A percentile compares a stretch with the other conserved stretches of the same genome.
phyloP scores from a whole-genome alignment of 2,329 filamentous ascomycete species.

The Calonectria henricotiae region DNA sequence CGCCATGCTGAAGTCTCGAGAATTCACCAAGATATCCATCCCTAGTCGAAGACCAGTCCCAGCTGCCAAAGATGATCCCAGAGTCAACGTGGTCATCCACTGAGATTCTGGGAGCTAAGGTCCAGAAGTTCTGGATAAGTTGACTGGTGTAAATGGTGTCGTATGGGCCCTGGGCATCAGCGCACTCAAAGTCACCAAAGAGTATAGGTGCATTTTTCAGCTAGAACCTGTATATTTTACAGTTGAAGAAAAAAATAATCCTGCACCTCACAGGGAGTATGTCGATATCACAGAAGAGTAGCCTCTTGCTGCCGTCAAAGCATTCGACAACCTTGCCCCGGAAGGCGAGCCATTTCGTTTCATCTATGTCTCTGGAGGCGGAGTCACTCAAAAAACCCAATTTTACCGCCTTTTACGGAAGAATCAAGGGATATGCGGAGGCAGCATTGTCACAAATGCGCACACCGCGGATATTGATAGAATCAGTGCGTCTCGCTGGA shows the following conservation, averaged over 20 bases:
- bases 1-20: background rate
- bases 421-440: background rate
- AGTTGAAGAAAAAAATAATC: background rate
- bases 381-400: background rate
- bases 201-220: background rate
- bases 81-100: background rate
- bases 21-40: background rate
- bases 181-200: background rate
- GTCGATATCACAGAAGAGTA: background rate
- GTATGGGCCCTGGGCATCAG: background rate
- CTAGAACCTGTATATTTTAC: background rate
- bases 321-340: background rate
- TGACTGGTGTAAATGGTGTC: background rate
- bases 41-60: background rate
- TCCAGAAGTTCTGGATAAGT: background rate
- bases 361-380: slow-evolving; percentile 1
- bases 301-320: slow-evolving; percentile 4
- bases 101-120: background rate
- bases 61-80: background rate
- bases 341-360: background rate
- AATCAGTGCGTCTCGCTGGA: background rate
- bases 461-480: background rate
- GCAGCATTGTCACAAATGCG: background rate
- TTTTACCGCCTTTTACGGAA: background rate
- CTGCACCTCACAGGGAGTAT: background rate